Conservation (phyloP, 805 yeast genomes). For the Jamesozyma piceae region DNA sequence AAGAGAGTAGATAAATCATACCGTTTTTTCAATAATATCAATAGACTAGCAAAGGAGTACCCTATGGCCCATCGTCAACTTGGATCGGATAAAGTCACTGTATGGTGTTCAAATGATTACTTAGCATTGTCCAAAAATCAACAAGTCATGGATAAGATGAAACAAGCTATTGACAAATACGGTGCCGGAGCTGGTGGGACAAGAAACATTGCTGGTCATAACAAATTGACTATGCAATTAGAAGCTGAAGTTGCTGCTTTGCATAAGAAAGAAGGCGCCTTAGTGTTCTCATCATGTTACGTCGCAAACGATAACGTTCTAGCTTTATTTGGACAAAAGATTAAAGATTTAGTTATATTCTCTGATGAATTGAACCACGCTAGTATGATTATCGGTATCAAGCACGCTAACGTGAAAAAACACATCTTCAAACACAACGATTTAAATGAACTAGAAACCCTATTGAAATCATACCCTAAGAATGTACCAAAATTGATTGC, state of each 20-base stretch:
- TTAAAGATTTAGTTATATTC: conserved; percentile 83
- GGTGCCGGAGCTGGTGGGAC: conserved; percentile 99
- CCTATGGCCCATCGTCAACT: conserved; percentile 81
- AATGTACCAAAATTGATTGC: conserved; percentile 92
- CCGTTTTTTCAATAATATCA: conserved; percentile 93
- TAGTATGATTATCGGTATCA: conserved; percentile 93
- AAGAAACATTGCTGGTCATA: conserved; percentile 97
- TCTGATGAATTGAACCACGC: conserved; percentile 94
- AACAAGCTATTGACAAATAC: conserved; percentile 68
- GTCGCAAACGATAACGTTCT: conserved; percentile 96
- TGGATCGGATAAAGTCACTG: conserved; percentile 81
- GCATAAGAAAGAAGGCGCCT: conserved; percentile 90
- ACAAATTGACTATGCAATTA: conserved; percentile 74
- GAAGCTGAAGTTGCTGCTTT: conserved; percentile 83
- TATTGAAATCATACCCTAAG: conserved; percentile 70
- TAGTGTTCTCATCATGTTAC: conserved; percentile 90
- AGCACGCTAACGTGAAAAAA: conserved; percentile 79
- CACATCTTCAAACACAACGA: conserved; percentile 90
- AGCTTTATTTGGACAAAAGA: conserved; percentile 80
- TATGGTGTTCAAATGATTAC: conserved; percentile 98
- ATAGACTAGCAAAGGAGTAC: conserved; percentile 86
- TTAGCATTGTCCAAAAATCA: conserved; percentile 86
- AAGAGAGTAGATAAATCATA: conserved; percentile 87
- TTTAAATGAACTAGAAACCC: conserved; percentile 68
- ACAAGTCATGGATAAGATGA: conserved; percentile 67